These are phyloP conservation scores for Leccinum obscurum DNA, from an alignment of 768 basidiomycete genomes.

Conservation along the genomic window DNA sequence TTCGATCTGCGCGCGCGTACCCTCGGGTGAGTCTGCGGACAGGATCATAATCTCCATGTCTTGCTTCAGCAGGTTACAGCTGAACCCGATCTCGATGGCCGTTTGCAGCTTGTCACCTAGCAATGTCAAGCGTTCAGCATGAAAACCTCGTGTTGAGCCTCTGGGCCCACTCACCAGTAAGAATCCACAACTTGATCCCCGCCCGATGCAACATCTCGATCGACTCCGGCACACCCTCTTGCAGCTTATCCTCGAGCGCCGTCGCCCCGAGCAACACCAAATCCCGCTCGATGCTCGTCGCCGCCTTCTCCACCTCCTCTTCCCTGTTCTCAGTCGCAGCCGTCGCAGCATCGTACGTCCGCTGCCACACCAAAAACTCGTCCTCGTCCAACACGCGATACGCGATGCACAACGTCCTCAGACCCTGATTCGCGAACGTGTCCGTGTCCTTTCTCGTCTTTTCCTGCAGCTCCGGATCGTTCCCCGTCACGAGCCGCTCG, in stretches of 20 bases:
- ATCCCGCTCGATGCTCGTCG: slow-evolving; percentile 78
- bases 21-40: slow-evolving; percentile 75
- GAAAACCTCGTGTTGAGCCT: too few relatives aligned
- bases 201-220: slow-evolving; percentile 90
- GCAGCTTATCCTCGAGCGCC: slow-evolving; percentile 95
- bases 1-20: slow-evolving; percentile 84
- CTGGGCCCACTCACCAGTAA: slow-evolving; percentile 61
- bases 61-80: slow-evolving; percentile 90
- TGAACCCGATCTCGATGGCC: slow-evolving; percentile 96
- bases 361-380: slow-evolving; percentile 81
- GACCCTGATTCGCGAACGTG: slow-evolving; percentile 86
- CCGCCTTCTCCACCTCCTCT: slow-evolving; percentile 88
- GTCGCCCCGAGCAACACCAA: slow-evolving; percentile 90
- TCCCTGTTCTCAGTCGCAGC: slow-evolving; percentile 78
- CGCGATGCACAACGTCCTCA: slow-evolving; percentile 90
- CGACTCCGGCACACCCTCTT: slow-evolving; percentile 95
- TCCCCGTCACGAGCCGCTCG: slow-evolving; percentile 73
- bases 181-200: slow-evolving; percentile 97
- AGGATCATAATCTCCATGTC: slow-evolving; percentile 98
- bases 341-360: slow-evolving; percentile 80
- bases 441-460: slow-evolving; percentile 88
- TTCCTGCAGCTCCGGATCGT: slow-evolving; percentile 72
- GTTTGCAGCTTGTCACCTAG: slow-evolving; percentile 96
- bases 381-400: slow-evolving; percentile 77
- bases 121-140: not conserved